phyloP scores from a whole-genome alignment of 345 rosid genomes.

The Angophora floribunda region DNA sequence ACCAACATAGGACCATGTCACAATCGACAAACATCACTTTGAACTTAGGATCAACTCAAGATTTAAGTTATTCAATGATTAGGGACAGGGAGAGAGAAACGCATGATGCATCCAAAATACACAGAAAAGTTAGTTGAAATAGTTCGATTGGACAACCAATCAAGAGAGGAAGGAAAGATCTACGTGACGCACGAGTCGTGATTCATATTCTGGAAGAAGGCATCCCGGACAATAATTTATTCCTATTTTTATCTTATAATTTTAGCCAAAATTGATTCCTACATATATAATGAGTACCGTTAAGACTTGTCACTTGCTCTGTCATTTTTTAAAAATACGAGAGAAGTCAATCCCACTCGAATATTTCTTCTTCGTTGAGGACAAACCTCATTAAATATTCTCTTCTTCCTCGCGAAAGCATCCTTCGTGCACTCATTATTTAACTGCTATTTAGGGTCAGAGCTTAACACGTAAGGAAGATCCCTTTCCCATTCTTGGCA shows the following conservation, averaged over 20 bases:
- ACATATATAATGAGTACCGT: not conserved
- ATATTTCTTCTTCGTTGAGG: not conserved
- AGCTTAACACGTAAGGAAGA: not conserved
- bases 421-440: not conserved
- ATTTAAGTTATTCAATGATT: not conserved
- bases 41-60: not conserved
- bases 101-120: not conserved
- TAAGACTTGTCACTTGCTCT: not conserved
- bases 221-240: not conserved
- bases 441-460: not conserved
- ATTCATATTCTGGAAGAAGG: not conserved
- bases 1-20: not conserved
- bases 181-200: not conserved
- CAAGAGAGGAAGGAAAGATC: not conserved
- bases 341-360: not conserved
- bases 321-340: not conserved
- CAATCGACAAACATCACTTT: not conserved
- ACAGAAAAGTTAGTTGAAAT: not conserved
- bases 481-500: not conserved
- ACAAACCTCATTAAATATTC: not conserved
- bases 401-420: not conserved
- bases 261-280: not conserved
- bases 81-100: not conserved
- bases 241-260: not conserved
- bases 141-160: not conserved